These are phyloP conservation scores for Vitis labrusca DNA, from an alignment of 164 flowering plant genomes.

Conservation along the genomic window DNA sequence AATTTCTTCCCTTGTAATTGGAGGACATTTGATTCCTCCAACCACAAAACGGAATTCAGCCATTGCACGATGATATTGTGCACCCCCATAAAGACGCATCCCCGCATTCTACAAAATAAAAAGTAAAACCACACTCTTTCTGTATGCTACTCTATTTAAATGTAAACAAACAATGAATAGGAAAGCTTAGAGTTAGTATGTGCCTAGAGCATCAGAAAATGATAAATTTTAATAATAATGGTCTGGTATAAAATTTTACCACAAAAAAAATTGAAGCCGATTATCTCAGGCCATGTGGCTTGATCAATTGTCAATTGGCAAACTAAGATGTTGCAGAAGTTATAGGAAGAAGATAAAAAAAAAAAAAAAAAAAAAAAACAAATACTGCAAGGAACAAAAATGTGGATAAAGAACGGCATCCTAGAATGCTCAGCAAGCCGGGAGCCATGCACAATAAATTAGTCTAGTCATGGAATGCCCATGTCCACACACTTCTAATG, in stretches of 20 bases:
- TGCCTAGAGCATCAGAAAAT: background rate
- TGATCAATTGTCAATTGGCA: background rate
- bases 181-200: background rate
- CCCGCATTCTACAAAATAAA: slow-evolving; percentile 70
- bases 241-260: background rate
- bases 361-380: background rate
- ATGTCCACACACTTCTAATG: background rate
- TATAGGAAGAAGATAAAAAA: too few relatives aligned
- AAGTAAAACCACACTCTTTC: background rate
- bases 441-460: background rate
- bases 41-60: slow-evolving; percentile 98
- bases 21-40: slow-evolving; percentile 93
- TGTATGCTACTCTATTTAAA: background rate
- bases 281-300: background rate
- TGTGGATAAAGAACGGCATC: background rate
- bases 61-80: slow-evolving; percentile 99
- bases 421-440: background rate
- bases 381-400: background rate
- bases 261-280: too few relatives aligned
- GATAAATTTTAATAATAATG: background rate
- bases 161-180: too few relatives aligned
- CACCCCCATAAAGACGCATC: slow-evolving; percentile 99
- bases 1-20: slow-evolving; percentile 92
- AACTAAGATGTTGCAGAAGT: background rate
- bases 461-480: background rate